Evolutionary conservation across 2,329 filamentous ascomycete genomes (phyloP), one percentile per base, ranked within the genome.

Genomic region (Trichophaea hybrida): DNA sequence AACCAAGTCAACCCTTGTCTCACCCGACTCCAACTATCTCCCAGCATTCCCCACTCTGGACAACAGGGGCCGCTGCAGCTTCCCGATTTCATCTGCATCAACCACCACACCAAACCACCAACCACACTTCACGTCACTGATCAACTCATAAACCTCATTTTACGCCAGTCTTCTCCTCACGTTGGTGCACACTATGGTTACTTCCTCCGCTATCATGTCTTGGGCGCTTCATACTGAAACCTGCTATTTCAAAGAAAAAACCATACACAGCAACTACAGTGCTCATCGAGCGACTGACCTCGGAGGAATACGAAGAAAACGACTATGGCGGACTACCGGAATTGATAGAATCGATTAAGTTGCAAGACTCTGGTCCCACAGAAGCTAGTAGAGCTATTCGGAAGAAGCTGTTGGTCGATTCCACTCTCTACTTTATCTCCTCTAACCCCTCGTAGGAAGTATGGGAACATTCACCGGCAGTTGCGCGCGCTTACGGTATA

Each of bases 191-290:
- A 10, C 40, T 13, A 46, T 46, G 40, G 40, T 46, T 13, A 46
- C n/a, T 46, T n/a, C 12, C 40, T 46, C 40, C 40, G 13, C 13
- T 46, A 13, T 17, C 13, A 46, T n/a, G 13, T 46, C 10, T 17
- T 17, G 40, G 40, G 24, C 40, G 24, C n/a, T 17, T 12, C n/a
- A 51, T 31, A 33, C 48, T 51, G 15, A n/a, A 13, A 51, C 13
- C n/a, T 13, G 48, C 48, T 24, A 1, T 59, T 24, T 24, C 24
- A 24, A 24, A 66, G 65, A 66, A 90, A 75, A 93, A 93, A 73
- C 90, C 91, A 2, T 97, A 89, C 73, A 88, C 93, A 70, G 89
- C 93, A 46, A 84, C 98, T 64, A 95, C 91, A 38, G 91, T 95
- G 58, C 87, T 88, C 65, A 81, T 98, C 68, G 93, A 97, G 73